A percentile compares a stretch with the other conserved stretches of the same genome.
Evolutionary conservation across 352 stramenopile species (phyloP).

Genomic region (Thraustochytrium sp.): DNA sequence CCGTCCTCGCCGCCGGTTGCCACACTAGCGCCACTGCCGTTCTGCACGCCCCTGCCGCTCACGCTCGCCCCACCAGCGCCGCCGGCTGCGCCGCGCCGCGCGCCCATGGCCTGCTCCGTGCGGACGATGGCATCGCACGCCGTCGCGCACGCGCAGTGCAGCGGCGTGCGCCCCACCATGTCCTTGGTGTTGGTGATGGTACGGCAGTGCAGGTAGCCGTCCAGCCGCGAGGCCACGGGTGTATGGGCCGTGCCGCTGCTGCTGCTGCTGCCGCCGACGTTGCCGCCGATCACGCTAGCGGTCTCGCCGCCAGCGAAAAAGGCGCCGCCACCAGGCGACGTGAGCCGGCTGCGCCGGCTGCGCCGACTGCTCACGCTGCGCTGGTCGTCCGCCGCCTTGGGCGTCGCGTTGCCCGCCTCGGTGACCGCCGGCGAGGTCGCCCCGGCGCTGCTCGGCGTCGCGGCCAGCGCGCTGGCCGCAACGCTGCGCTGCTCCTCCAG

Average conservation of each 20-base stretch:
- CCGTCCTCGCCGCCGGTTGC: no score
- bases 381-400: not conserved
- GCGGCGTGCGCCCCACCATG: not conserved
- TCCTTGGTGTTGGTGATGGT: not conserved
- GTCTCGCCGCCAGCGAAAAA: no score
- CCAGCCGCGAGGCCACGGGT: no score
- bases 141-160: not conserved
- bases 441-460: not conserved
- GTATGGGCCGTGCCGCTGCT: not conserved
- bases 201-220: not conserved
- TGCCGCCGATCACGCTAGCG: no score
- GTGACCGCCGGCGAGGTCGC: not conserved
- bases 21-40: no score
- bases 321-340: no score
- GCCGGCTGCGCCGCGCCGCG: no score
- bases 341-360: not conserved
- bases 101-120: not conserved
- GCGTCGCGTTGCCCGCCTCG: not conserved
- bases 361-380: not conserved
- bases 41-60: no score
- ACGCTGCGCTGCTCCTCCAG: not conserved
- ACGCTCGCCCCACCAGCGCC: no score
- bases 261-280: no score
- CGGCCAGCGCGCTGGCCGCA: not conserved
- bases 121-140: conserved; percentile 5